phyloP scores from a whole-genome alignment of 257 asterid species.

The Eustoma russellianum region DNA sequence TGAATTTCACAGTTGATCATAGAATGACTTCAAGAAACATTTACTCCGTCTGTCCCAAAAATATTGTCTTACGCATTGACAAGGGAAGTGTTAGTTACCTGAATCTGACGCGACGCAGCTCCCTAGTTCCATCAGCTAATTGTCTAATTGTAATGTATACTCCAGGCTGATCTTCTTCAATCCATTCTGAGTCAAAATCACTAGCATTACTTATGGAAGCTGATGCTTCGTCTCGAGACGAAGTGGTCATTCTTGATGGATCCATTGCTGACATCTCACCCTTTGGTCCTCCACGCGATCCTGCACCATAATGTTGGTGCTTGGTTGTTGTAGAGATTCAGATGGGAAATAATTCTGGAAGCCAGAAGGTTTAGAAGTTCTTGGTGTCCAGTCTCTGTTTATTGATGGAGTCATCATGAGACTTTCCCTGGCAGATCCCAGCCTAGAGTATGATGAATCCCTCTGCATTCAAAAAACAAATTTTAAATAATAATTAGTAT shows the following conservation, averaged over 20 bases:
- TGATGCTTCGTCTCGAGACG: constrained; percentile 80
- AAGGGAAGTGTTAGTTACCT: constrained; percentile 34
- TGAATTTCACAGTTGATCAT: neutral
- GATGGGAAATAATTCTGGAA: constrained; percentile 22
- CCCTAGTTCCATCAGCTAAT: constrained; percentile 79
- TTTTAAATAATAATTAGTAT: too few species aligned
- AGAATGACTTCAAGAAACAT: neutral
- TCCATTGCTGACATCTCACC: constrained; percentile 60
- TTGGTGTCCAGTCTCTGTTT: constrained; percentile 55
- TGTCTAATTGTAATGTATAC: constrained; percentile 88
- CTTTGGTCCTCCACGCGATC: constrained; percentile 18
- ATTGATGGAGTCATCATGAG: constrained; percentile 76
- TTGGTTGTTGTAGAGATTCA: constrained; percentile 18
- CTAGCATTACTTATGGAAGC: constrained; percentile 88
- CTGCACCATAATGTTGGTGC: constrained; percentile 25
- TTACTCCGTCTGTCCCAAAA: neutral
- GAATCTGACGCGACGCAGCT: constrained; percentile 93
- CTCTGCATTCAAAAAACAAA: constrained; percentile 40
- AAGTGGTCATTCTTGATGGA: constrained; percentile 69
- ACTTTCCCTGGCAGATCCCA: constrained; percentile 67
- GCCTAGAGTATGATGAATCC: constrained; percentile 75
- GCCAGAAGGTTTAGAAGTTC: constrained; percentile 28
- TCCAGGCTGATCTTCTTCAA: constrained; percentile 91
- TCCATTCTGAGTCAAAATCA: constrained; percentile 87
- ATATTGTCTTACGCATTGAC: neutral